A percentile compares a stretch with the other conserved stretches of the same genome.
Evolutionary conservation across 192 early-diverging fungal genomes (phyloP).

Genomic region (Oehlia diaphana): DNA sequence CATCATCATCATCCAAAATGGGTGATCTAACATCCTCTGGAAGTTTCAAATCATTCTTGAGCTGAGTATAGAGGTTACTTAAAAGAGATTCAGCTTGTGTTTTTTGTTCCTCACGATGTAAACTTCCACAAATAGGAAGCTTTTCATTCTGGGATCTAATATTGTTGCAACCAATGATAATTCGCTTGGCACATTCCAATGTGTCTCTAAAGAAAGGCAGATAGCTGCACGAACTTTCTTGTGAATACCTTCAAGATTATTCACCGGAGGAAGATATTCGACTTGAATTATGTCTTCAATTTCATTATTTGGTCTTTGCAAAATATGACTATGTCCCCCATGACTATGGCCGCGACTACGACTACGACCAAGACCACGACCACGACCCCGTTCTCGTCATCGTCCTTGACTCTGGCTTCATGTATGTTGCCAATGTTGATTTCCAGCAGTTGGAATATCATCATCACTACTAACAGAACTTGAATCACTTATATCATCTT

Average conservation of each 20-base stretch:
- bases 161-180: not conserved
- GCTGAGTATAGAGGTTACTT: not conserved
- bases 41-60: not conserved
- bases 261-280: not conserved
- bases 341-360: not conserved
- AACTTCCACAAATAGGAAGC: not conserved
- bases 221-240: not conserved
- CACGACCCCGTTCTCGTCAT: not conserved
- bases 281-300: not conserved
- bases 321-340: not conserved
- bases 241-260: not conserved
- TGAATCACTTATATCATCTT: not conserved
- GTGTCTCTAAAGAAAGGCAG: not conserved
- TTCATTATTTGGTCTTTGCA: not conserved
- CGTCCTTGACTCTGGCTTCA: not conserved
- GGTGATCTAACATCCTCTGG: not conserved
- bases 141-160: constrained; percentile 4
- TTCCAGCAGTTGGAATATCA: not conserved
- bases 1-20: not conserved
- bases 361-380: not conserved
- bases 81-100: not conserved
- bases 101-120: not conserved
- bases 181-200: not conserved
- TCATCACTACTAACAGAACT: constrained; percentile 7
- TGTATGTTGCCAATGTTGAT: not conserved